Evolutionary conservation across 345 rosid species (phyloP).

Genomic region (Triadica sebifera): DNA sequence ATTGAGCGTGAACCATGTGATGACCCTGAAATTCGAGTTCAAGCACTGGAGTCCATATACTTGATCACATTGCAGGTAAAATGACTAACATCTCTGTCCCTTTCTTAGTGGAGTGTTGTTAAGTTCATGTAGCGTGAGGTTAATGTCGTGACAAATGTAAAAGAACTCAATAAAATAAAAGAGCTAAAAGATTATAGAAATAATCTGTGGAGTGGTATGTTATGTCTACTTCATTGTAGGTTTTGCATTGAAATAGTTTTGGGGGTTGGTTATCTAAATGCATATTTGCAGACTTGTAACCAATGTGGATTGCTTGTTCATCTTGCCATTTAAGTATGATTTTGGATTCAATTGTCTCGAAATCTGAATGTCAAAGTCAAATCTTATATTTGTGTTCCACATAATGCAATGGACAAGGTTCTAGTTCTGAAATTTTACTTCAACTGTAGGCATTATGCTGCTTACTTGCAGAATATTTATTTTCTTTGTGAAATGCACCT

Average conservation of each 20-base stretch:
- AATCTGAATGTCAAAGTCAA: background rate
- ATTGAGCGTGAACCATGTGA: slow-evolving; percentile 82
- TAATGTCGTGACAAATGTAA: background rate
- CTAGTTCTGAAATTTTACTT: no score
- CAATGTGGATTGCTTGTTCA: background rate
- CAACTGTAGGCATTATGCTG: background rate
- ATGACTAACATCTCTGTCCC: background rate
- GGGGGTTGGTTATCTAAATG: background rate
- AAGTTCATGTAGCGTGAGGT: background rate
- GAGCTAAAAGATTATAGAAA: background rate
- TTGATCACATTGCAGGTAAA: slow-evolving; percentile 69
- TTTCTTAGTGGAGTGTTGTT: background rate
- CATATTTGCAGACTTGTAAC: background rate
- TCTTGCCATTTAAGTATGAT: background rate
- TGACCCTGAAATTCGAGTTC: slow-evolving; percentile 79
- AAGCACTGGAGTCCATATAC: slow-evolving; percentile 81
- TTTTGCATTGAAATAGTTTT: background rate
- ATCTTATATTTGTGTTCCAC: background rate
- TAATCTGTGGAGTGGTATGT: background rate
- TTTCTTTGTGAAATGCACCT: no score
- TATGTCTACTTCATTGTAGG: background rate
- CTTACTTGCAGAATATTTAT: background rate
- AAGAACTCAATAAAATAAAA: no score
- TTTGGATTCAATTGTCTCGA: no score
- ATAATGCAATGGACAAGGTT: background rate